These are phyloP conservation scores for Trichoderma sp. DNA, from an alignment of 2,329 filamentous ascomycete species.

Conservation along the genomic window DNA sequence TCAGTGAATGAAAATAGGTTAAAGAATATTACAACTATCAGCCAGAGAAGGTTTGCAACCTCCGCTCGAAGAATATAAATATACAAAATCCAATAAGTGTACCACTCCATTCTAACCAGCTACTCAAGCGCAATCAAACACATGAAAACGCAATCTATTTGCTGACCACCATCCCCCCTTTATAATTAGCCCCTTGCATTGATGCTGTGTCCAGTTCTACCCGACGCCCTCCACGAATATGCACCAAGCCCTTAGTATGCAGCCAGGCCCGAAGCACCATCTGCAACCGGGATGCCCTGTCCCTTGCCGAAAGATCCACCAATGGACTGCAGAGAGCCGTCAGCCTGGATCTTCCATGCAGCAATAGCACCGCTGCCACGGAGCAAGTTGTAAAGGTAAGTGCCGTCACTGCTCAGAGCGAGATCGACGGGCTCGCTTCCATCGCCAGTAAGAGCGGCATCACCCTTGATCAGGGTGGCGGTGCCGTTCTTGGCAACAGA, in stretches of 20 bases:
- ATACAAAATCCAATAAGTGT: neutral
- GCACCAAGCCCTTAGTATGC: conserved; percentile 9
- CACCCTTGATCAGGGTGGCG: conserved; percentile 20
- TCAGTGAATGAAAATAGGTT: neutral
- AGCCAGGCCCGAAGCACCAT: conserved; percentile 23
- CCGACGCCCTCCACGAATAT: neutral
- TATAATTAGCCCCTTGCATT: neutral
- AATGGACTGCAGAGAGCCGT: conserved; percentile 25
- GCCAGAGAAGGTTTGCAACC: neutral
- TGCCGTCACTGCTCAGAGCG: conserved; percentile 24
- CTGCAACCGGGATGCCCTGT: conserved; percentile 15
- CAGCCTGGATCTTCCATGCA: conserved; percentile 23
- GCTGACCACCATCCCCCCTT: neutral
- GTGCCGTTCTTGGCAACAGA: conserved; percentile 21
- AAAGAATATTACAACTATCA: neutral
- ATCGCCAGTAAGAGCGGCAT: conserved; percentile 23
- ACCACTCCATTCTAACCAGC: neutral
- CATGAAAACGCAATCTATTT: neutral
- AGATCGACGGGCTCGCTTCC: conserved; percentile 24
- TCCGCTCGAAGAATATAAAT: neutral
- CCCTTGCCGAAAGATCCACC: conserved; percentile 24
- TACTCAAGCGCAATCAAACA: neutral
- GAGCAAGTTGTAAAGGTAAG: conserved; percentile 25
- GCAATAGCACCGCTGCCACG: conserved; percentile 25
- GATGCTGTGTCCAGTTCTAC: neutral